Evolutionary conservation across 257 asterid genomes (phyloP), one percentile per base, ranked within the genome.

Genomic region (Rhazya stricta): DNA sequence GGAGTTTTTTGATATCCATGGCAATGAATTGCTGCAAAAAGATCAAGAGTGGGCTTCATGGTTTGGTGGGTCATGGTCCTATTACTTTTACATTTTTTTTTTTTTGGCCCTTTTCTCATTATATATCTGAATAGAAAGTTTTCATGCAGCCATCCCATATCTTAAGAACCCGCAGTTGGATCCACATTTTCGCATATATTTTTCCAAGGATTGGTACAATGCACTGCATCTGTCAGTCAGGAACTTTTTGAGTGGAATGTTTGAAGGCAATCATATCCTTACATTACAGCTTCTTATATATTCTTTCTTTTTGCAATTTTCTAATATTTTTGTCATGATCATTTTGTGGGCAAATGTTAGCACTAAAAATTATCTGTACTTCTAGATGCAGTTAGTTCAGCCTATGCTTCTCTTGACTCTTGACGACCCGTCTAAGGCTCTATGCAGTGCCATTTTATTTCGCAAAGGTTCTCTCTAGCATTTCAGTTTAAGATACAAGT

Each of bases 191-290:
- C 88, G 91, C n/a, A 75, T 92, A 45, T 91, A 87, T 84, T 94
- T 92, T 50, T 81, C 98, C 8, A 91, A 90, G 80, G 98, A 91
- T 80, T 94, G 99, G 99, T 86, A 84, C 77, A 91, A 91, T 57
- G 72, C 91, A 30, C 80, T 94, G 80, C 96, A 89, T 78, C 89
- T 92, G 42, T 86, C 92, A 51, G 21, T 86, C 74, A 81, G 94
- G 89, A 94, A 94, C 82, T 92, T 94, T 83, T 80, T 94, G 82
- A 92, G 97, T 81, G 87, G 79, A 84, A 86, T 94, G 83, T 86
- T 94, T 84, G 82, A 88, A 72, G 96, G 90, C 51, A 85, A 91
- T 87, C 98, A 94, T 94, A 94, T 94, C 99, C 99, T 92, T 85
- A 45, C 56, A 13, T 42, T 78, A 69, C 58, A 78, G 77, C 63